Evolutionary conservation across 2,329 filamentous ascomycete genomes (phyloP), one percentile per base, ranked within the genome.

Genomic region (Metarhizium rileyi): DNA sequence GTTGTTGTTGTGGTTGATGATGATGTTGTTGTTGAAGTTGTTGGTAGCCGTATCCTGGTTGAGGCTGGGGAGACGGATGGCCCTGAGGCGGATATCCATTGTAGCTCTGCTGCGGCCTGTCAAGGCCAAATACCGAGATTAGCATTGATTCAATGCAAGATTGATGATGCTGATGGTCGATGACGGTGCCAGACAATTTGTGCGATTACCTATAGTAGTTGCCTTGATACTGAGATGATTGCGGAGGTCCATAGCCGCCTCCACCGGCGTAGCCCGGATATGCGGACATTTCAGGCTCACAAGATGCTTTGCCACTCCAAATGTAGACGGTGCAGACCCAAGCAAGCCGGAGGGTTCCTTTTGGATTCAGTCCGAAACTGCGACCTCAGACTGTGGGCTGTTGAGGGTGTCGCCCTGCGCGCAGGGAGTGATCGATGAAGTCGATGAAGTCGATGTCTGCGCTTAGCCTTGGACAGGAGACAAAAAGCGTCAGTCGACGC

Each of bases 211-310:
- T 55, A 40, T 49, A 57, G 44, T 56, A 57, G 55, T 61, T 73
- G 71, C 56, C 54, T 30, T 57, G 61, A 49, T 62, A 65, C 53
- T 76, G 71, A 49, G 65, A 66, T 51, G 66, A 64, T 52, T 63
- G 64, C 18, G 38, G 38, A 14, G 38, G 38, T 1, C 9, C 20
- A 22, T 42, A 42, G 38, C 20, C 38, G 12, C 22, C 22, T 3
- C 20, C 38, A 25, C 38, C 38, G 5, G 10, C 22, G 22, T 82
- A 81, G 44, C 70, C 68, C 56, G 78, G 78, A 63, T 82, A 84
- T 61, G 78, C 80, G 56, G 81, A 83, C 81, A 84, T 85, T 52
- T 55, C 58, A 44, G 53, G 54, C 44, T 40, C 38, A 44, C 26
- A 44, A 45, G 14, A 33, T 22, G 38, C 16, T 9, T 25, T 40